Base-by-base conservation (phyloP, 768 basidiomycete genomes). In the Pleurotus salmoneostramineus region DNA sequence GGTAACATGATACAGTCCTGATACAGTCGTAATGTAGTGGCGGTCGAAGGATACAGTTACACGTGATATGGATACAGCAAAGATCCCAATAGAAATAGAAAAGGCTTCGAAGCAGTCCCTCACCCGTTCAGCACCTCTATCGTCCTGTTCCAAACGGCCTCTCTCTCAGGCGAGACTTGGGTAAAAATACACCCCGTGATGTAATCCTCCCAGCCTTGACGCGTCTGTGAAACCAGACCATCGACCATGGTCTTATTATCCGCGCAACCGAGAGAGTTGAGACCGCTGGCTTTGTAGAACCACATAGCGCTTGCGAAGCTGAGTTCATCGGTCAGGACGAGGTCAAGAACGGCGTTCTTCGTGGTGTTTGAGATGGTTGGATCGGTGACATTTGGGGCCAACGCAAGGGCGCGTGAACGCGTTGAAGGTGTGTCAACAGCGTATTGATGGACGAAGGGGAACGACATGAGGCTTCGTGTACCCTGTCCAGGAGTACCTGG, bases 261-360 rank as follows among this genome's bases (percentile, higher is more conserved):
- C 15, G 40, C 40, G 52, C 52, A 54, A 36, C 52, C 52, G 8
- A 31, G 37, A 21, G 27, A 33, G 6, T 54, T 15, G 34, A 33
- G 35, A 17, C 52, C 52, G 7, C 52, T 54, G 52, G 40, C 35
- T 32, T 42, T 54, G 37, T 58, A 58, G 35, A 49, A 58, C 57
- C 57, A 58, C 40, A 50, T 43, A 5, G 57, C 57, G 47, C 57
- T 58, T 1, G 57, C 57, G 40, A 58, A 58, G 48, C 57, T 58
- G 6, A 50, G 34, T 21, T 58, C 57, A 36, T 58, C 57, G 17
- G 33, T 31, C 6, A 58, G 34, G 21, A 58, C 57, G 3, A 58
- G 57, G 17, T 48, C 40, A 10, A 32, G 57, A 36, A 58, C 52
- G 17, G 40, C 52, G 52, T 54, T 58, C 47, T 36, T 49, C 6